Evolutionary conservation across 2,329 filamentous ascomycete genomes (phyloP), one percentile per base, ranked within the genome.

Genomic region (Colletotrichum brevisporum): DNA sequence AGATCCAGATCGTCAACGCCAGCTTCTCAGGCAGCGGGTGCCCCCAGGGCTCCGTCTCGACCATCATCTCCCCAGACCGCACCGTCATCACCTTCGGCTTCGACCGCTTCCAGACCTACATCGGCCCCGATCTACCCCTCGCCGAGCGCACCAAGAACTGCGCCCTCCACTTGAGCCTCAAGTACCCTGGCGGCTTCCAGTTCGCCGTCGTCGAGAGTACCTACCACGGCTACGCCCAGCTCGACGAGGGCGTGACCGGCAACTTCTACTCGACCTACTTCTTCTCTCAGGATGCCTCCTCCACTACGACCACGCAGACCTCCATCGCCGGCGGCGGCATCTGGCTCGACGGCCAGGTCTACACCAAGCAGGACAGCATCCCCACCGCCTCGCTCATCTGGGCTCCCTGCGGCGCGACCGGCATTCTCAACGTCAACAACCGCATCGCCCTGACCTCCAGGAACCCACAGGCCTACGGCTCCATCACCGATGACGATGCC

Each of bases 161-260:
- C 77, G 82, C 83, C 75, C 80, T 84, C 41, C 82, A 84, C 74
- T 73, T 84, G 66, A 82, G 78, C 74, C 79, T 84, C 68, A 79
- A 82, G 74, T 84, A 84, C 74, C 82, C 83, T 13, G 80, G 81
- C 47, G 83, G 83, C 68, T 84, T 83, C 77, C 82, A 84, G 75
- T 84, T 81, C 75, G 75, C 82, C 53, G 77, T 84, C 21, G 79
- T 84, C 48, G 81, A 84, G 73, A 82, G 80, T 70, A 84, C 82
- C n/a, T 84, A 84, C 77, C 83, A 84, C 78, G 83, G 83, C 67
- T 84, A 82, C 68, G 83, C 83, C 1, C 82, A 83, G 75, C 80
- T 84, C n/a, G 83, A 84, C 58, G 61, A 73, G 59, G 82, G 82
- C 47, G 79, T 84, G 58, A 83, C 80, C 6, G 82, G 82, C 31